Base-by-base conservation (phyloP, 805 yeast genomes). In the Millerozyma miso region DNA sequence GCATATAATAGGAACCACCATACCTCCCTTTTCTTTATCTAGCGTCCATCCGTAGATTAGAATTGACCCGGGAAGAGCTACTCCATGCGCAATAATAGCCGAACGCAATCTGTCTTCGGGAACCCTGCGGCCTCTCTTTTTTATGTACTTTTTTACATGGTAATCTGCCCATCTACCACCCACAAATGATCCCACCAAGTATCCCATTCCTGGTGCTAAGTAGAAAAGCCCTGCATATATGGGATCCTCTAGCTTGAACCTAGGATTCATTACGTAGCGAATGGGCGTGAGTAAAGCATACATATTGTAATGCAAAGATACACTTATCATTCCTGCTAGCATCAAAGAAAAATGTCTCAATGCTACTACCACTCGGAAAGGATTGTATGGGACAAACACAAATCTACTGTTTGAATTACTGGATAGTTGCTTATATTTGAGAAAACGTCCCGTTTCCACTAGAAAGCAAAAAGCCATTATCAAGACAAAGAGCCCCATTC, bases 141-240 rank as follows among this genome's bases (percentile, higher is more conserved):
- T 56, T 12, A 70, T 70, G 56, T 72, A 73, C 47, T 65, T 65
- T 39, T 62, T 65, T 4, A 77, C 81, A 31, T 63, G 60, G 39
- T 58, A 54, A 54, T 79, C 83, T 0, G 83, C 77, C 63, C 67
- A 74, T 39, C 57, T 53, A 0, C 83, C 84, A 3, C 83, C 83
- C 45, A 73, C 42, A 17, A 72, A 62, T 4, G 80, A 69, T 0
- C 83, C 83, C 0, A 54, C 31, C 1, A 77, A 36, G 48, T 75
- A 77, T 0, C 85, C 85, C n/a, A 58, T 12, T 1, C 83, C 83
- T 0, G 83, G 82, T 3, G 83, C 74, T 3, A 79, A 54, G 49
- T 79, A 79, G 50, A 79, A 78, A 16, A 79, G 55, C 0, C 80
- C 72, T 33, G 80, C 76, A 44, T 66, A 67, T 1, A 79, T 52